Evolutionary conservation across 1,284 basidiomycete species (phyloP).

Genomic region (Gastroboletus turbinatus): DNA sequence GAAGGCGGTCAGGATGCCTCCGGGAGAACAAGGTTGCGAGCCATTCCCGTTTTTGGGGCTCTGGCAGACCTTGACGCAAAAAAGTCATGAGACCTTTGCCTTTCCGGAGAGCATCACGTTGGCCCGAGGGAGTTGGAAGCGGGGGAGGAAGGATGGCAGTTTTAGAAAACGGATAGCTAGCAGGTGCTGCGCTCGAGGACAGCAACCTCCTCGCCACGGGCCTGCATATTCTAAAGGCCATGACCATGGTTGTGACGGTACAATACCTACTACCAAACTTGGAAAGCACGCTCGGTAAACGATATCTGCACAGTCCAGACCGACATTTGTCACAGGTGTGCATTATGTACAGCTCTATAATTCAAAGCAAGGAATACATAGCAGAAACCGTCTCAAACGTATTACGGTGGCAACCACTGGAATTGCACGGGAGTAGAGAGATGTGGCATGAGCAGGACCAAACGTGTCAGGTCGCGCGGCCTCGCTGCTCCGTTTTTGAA

Average conservation of each 20-base stretch:
- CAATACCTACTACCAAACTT: slow-evolving; percentile 15
- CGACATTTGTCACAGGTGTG: neutral
- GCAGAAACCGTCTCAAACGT: slow-evolving; percentile 22
- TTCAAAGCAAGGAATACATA: slow-evolving; percentile 33
- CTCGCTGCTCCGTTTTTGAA: slow-evolving; percentile 28
- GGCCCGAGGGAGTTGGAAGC: slow-evolving; percentile 43
- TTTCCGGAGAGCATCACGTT: slow-evolving; percentile 44
- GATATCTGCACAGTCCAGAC: neutral
- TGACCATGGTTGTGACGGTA: slow-evolving; percentile 4
- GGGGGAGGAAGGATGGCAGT: slow-evolving; percentile 56
- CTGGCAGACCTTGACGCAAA: slow-evolving; percentile 64
- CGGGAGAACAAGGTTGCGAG: slow-evolving; percentile 70
- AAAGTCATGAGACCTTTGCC: slow-evolving; percentile 82
- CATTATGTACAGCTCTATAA: slow-evolving; percentile 32
- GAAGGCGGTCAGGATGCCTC: slow-evolving; percentile 62
- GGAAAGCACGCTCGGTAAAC: slow-evolving; percentile 4
- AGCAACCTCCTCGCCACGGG: slow-evolving; percentile 20
- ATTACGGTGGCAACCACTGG: slow-evolving; percentile 9
- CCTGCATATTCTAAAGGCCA: slow-evolving; percentile 14
- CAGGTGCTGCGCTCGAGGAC: slow-evolving; percentile 23
- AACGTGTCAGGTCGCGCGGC: slow-evolving; percentile 8
- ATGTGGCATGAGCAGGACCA: slow-evolving; percentile 9
- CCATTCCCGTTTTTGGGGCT: slow-evolving; percentile 67
- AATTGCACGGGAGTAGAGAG: slow-evolving; percentile 9
- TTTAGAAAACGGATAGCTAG: slow-evolving; percentile 75